phyloP scores from a whole-genome alignment of 139 green algal species.

The Chlamydomonas sp. region DNA sequence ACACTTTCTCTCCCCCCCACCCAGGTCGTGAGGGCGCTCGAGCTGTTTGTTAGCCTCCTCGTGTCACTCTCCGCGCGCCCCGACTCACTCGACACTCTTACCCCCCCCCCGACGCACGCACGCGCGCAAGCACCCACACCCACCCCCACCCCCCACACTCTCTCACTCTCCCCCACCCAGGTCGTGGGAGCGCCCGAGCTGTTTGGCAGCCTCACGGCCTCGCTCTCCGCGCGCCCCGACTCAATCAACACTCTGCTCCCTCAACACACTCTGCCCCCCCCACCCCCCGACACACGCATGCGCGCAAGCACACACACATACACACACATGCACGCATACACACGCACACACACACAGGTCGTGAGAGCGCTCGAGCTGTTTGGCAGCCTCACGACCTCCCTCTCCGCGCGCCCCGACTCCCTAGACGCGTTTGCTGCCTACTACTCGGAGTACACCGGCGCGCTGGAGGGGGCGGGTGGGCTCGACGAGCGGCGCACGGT shows the following conservation, averaged over 20 bases:
- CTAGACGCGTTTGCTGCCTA: constrained; percentile 37
- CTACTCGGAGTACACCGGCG: constrained; percentile 11
- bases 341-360: not conserved
- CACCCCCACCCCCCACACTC: not conserved
- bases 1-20: no score
- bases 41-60: no score
- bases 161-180: not conserved
- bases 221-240: no score
- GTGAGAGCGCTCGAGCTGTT: not conserved
- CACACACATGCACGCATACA: not conserved
- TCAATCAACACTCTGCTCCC: not conserved
- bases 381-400: constrained; percentile 15
- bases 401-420: constrained; percentile 28
- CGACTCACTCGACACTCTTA: not conserved
- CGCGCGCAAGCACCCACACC: no score
- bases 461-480: constrained; percentile 1
- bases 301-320: no score
- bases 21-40: no score
- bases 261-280: not conserved
- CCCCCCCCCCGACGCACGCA: not conserved
- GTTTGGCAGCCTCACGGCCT: no score
- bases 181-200: no score
- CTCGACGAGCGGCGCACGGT: constrained; percentile 18
- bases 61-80: no score
- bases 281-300: not conserved